Percentiles rank a stretch among this genome's conserved stretches.
These are phyloP conservation scores for Fusarium sp. DNA, from an alignment of 2,329 filamentous ascomycete genomes.

Conservation along the genomic window DNA sequence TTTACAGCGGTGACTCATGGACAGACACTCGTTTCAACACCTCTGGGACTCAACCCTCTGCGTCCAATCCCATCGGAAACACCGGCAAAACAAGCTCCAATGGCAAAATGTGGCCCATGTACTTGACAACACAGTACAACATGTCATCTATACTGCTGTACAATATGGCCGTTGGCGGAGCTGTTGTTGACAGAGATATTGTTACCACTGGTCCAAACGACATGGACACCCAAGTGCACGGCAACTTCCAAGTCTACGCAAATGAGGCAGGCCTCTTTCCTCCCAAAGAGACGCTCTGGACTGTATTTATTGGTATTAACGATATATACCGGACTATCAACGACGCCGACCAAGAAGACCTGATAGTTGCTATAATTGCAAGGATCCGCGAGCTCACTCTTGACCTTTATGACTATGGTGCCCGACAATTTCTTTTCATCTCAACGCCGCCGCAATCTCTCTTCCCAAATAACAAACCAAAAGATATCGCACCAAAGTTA, in stretches of 20 bases:
- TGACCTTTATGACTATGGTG: not conserved
- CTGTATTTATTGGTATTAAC: slow-evolving; percentile 18
- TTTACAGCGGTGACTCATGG: slow-evolving; percentile 21
- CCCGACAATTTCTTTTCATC: slow-evolving; percentile 12
- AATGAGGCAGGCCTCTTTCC: not conserved
- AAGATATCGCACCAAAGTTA: not conserved
- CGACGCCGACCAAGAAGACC: not conserved
- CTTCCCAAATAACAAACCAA: slow-evolving; percentile 12
- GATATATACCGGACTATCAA: slow-evolving; percentile 23
- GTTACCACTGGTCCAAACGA: slow-evolving; percentile 13
- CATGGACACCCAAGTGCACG: not conserved
- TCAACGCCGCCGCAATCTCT: slow-evolving; percentile 14
- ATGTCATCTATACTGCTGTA: not conserved
- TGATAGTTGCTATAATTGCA: not conserved
- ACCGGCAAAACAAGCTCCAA: slow-evolving; percentile 17
- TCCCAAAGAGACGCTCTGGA: not conserved
- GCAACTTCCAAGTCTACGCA: not conserved
- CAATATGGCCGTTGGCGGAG: slow-evolving; percentile 17
- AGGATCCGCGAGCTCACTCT: not conserved
- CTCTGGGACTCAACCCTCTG: not conserved
- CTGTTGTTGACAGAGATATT: slow-evolving; percentile 8
- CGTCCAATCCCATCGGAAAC: not conserved
- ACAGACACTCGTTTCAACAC: slow-evolving; percentile 13
- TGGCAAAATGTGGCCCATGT: slow-evolving; percentile 20
- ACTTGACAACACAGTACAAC: slow-evolving; percentile 7